Evolutionary conservation across 257 asterid genomes (phyloP), one percentile per base, ranked within the genome.

Genomic region (Primulina eburnea): DNA sequence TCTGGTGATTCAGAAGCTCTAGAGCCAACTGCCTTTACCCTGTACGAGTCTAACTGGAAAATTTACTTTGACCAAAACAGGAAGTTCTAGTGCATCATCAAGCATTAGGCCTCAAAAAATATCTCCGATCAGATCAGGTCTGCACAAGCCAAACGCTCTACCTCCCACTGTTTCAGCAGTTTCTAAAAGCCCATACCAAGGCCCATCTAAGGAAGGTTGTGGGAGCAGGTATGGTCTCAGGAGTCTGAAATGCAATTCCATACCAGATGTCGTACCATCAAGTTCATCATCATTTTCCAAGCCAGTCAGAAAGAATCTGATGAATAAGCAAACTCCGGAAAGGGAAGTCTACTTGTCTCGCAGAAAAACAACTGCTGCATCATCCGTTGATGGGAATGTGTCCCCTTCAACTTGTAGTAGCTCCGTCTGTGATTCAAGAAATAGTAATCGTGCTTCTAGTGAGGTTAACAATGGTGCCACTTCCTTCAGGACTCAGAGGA

Each of bases 311-410:
- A 85, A 74, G 76, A 83, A 71, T 58, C 33, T 74, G 43, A 47
- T 77, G 62, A 86, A 73, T 71, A 87, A 74, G 75, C 79, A 82
- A 75, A 77, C 70, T 58, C 71, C 82, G 2, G 96, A 78, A 69
- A 80, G 85, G 59, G 95, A 84, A 80, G 87, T 83, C 74, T 78
- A 84, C 68, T 75, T 74, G 11, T 76, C 89, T 47, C 61, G 62
- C 59, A 68, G 75, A 73, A 78, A 50, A 50, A 64, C 32, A 14
- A 69, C 35, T 21, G 66, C 67, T 14, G 64, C 74, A n/a, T 64
- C 76, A 20, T 63, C 68, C 58, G 26, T 30, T 35, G 82, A 70
- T 47, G 78, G 81, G 18, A 78, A 53, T 60, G 52, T 9, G 28
- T 60, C 63, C 6, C 79, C 64, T 64, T 81, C 88, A 20, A 66